Percentiles rank a stretch among this genome's conserved stretches.
Evolutionary conservation across 306 rosid species (phyloP).

Genomic region (Trichosanthes truncata): DNA sequence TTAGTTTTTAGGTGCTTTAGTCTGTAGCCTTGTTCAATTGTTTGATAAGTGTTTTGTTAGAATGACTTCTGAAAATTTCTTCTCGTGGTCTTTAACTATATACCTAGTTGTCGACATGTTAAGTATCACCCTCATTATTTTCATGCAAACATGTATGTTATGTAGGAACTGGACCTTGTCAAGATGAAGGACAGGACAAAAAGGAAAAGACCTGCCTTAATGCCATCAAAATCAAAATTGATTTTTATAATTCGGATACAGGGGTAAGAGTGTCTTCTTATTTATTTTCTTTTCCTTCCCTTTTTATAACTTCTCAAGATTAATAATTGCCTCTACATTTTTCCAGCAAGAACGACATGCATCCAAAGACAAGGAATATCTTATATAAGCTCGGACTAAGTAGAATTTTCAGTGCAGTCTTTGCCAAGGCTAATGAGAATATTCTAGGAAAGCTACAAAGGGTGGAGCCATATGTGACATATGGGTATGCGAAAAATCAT

Average conservation of each 20-base stretch:
- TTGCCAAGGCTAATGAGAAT: constrained; percentile 50
- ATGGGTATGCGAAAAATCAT: constrained; percentile 41
- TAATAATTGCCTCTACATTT: not conserved
- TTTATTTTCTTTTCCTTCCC: not conserved
- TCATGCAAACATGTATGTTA: not conserved
- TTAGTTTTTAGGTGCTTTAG: not conserved
- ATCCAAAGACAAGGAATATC: constrained; percentile 49
- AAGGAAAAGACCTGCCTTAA: constrained; percentile 33
- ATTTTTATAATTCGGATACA: constrained; percentile 58
- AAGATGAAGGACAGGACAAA: constrained; percentile 62
- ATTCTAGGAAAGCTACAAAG: constrained; percentile 47
- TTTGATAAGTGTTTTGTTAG: not conserved
- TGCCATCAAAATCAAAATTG: constrained; percentile 28
- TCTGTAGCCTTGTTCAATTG: not conserved
- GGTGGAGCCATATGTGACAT: constrained; percentile 85
- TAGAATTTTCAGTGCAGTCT: constrained; percentile 53
- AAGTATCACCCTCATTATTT: not conserved
- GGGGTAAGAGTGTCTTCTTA: constrained; percentile 36
- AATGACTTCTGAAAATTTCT: not conserved
- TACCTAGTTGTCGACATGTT: not conserved
- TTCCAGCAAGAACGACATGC: constrained; percentile 80
- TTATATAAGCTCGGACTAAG: constrained; percentile 49
- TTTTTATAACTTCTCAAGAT: not conserved
- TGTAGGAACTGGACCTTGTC: constrained; percentile 68
- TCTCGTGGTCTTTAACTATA: not conserved